These are phyloP conservation scores for Lasiodiplodia sp. DNA, from an alignment of 2,329 filamentous ascomycete genomes.

Conservation along the genomic window DNA sequence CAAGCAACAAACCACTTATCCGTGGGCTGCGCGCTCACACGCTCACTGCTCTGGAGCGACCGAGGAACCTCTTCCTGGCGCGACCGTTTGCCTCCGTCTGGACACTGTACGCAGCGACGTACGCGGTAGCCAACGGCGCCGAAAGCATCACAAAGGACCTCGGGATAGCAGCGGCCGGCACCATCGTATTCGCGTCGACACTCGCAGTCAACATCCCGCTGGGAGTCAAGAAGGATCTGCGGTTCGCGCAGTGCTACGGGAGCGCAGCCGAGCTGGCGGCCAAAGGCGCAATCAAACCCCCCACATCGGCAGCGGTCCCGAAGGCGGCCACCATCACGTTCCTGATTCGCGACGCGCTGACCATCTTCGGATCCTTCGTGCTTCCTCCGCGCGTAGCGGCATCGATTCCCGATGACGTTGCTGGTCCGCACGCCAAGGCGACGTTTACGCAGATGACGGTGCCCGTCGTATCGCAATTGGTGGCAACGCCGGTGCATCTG, in stretches of 20 bases:
- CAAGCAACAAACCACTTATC: slow-evolving; percentile 34
- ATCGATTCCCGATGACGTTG: slow-evolving; percentile 34
- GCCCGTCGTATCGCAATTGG: slow-evolving; percentile 40
- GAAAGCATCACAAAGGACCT: slow-evolving; percentile 36
- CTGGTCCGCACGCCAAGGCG: slow-evolving; percentile 35
- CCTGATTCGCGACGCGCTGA: slow-evolving; percentile 41
- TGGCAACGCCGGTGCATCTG: slow-evolving; percentile 40
- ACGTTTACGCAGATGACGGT: slow-evolving; percentile 39
- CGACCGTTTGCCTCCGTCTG: slow-evolving; percentile 41
- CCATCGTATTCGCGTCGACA: slow-evolving; percentile 39
- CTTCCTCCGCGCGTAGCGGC: slow-evolving; percentile 38
- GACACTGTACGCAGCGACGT: slow-evolving; percentile 41
- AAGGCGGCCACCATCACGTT: slow-evolving; percentile 38
- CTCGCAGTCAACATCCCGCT: slow-evolving; percentile 40
- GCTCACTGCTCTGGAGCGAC: slow-evolving; percentile 37
- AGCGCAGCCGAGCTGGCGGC: slow-evolving; percentile 19
- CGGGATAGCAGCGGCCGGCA: slow-evolving; percentile 32
- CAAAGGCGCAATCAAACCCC: not conserved
- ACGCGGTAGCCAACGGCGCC: slow-evolving; percentile 38
- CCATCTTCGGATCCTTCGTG: slow-evolving; percentile 42
- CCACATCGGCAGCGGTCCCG: not conserved
- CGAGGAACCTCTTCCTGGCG: slow-evolving; percentile 37
- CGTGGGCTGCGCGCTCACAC: slow-evolving; percentile 35
- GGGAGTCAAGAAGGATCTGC: slow-evolving; percentile 41
- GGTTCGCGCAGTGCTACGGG: slow-evolving; percentile 40